A percentile compares a stretch with the other conserved stretches of the same genome.
phyloP scores from a whole-genome alignment of 2,329 filamentous ascomycete genomes.

The Penicillium digitatum region DNA sequence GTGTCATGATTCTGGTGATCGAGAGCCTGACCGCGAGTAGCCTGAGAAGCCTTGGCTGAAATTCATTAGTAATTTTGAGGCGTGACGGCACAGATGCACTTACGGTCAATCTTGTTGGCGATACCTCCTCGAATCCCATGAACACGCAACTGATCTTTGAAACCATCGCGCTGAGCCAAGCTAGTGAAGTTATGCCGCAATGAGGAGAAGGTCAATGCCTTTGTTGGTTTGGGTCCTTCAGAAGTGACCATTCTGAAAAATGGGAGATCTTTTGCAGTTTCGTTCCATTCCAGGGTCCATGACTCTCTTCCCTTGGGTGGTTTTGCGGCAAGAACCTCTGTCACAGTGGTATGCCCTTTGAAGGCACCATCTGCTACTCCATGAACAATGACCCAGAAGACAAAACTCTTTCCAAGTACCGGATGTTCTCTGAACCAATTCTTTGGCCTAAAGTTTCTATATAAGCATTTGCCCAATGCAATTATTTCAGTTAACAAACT shows the following conservation, averaged over 20 bases:
- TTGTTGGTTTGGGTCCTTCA: slow-evolving; percentile 3
- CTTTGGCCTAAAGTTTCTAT: slow-evolving; percentile 8
- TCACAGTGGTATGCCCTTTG: slow-evolving; percentile 14
- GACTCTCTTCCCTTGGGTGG: slow-evolving; percentile 17
- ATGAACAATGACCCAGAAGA: slow-evolving; percentile 22
- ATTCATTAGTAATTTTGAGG: slow-evolving; percentile 1
- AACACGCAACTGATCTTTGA: slow-evolving; percentile 11
- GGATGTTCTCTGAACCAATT: slow-evolving; percentile 21
- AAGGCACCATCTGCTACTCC: slow-evolving; percentile 18
- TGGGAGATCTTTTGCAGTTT: slow-evolving; percentile 6
- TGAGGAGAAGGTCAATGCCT: slow-evolving; percentile 15
- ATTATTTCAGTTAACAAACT: neutral
- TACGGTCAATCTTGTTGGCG: slow-evolving; percentile 12
- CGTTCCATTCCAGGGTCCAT: slow-evolving; percentile 16
- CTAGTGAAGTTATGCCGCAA: slow-evolving; percentile 15
- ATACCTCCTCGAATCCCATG: slow-evolving; percentile 14
- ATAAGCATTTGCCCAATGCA: neutral
- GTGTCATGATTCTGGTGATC: slow-evolving; percentile 18
- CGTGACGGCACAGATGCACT: neutral
- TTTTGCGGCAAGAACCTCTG: slow-evolving; percentile 13
- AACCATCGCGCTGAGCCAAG: slow-evolving; percentile 10
- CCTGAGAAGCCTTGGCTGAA: slow-evolving; percentile 15
- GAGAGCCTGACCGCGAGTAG: slow-evolving; percentile 17
- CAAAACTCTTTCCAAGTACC: slow-evolving; percentile 19
- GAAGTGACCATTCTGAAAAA: slow-evolving; percentile 16